Conservation (phyloP, 306 rosid species). For the Cicer chorassanicum region DNA sequence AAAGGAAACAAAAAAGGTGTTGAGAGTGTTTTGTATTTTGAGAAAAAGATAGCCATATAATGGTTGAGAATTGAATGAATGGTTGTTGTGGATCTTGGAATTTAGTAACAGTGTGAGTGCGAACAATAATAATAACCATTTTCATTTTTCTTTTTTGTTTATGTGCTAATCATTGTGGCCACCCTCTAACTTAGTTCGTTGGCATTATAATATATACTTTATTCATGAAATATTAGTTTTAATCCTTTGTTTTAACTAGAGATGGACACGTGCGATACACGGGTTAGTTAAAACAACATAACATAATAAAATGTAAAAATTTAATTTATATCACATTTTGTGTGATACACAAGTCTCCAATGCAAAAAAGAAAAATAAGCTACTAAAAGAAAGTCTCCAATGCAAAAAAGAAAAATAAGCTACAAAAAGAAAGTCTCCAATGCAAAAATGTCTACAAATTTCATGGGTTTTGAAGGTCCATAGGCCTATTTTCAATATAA, state of each 20-base stretch:
- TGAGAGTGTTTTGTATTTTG: neutral
- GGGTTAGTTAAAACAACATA: too few species aligned
- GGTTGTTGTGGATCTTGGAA: slow-evolving; percentile 62
- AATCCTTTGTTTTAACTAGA: neutral
- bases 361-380: too few species aligned
- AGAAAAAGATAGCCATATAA: slow-evolving; percentile 13
- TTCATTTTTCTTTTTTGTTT: slow-evolving; percentile 38
- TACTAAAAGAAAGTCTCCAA: too few species aligned
- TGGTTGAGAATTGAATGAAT: slow-evolving; percentile 40
- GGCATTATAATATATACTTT: neutral
- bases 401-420: too few species aligned
- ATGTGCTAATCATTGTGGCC: slow-evolving; percentile 27
- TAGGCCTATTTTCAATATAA: too few species aligned
- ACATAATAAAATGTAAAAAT: too few species aligned
- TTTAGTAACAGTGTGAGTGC: slow-evolving; percentile 72
- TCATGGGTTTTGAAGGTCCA: too few species aligned
- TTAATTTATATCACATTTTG: too few species aligned
- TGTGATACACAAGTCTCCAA: too few species aligned
- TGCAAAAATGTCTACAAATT: too few species aligned
- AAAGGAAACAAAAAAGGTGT: slow-evolving; percentile 20
- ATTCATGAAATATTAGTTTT: neutral
- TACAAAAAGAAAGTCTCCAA: too few species aligned
- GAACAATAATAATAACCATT: slow-evolving; percentile 85
- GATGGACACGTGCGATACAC: too few species aligned
- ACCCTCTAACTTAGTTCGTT: slow-evolving; percentile 18